These are phyloP conservation scores for Penicillium nordicum DNA, from an alignment of 2,329 filamentous ascomycete species.

Conservation along the genomic window DNA sequence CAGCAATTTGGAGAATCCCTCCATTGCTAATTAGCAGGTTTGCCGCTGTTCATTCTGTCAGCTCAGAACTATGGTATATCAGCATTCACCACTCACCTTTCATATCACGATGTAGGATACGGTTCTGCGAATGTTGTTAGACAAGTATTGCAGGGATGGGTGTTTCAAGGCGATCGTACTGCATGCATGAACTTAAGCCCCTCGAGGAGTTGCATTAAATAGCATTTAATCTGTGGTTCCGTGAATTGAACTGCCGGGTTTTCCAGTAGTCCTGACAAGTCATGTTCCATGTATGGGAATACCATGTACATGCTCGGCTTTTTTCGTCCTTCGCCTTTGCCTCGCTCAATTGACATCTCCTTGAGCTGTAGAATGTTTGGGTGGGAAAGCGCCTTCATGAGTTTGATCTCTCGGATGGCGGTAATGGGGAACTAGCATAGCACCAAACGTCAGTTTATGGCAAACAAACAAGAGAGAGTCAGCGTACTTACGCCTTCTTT, in stretches of 20 bases:
- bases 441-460: background rate
- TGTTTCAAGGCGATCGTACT: constrained; percentile 31
- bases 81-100: constrained; percentile 53
- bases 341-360: constrained; percentile 91
- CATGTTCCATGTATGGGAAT: constrained; percentile 97
- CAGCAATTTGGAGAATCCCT: constrained; percentile 91
- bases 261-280: constrained; percentile 93
- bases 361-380: constrained; percentile 80
- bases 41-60: constrained; percentile 56
- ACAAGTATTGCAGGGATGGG: background rate
- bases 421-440: constrained; percentile 78
- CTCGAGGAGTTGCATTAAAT: constrained; percentile 88
- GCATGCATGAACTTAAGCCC: constrained; percentile 88
- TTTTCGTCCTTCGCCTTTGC: constrained; percentile 71
- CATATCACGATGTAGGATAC: constrained; percentile 96
- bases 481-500: constrained; percentile 73
- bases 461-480: background rate
- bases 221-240: constrained; percentile 93
- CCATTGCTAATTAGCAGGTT: constrained; percentile 95
- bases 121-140: constrained; percentile 44
- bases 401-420: constrained; percentile 92
- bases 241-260: constrained; percentile 87
- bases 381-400: constrained; percentile 92
- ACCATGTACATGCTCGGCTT: constrained; percentile 93
- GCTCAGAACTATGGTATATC: background rate